Evolutionary conservation across 192 early-diverging fungal genomes (phyloP).

Genomic region (Entomortierella parvispora): DNA sequence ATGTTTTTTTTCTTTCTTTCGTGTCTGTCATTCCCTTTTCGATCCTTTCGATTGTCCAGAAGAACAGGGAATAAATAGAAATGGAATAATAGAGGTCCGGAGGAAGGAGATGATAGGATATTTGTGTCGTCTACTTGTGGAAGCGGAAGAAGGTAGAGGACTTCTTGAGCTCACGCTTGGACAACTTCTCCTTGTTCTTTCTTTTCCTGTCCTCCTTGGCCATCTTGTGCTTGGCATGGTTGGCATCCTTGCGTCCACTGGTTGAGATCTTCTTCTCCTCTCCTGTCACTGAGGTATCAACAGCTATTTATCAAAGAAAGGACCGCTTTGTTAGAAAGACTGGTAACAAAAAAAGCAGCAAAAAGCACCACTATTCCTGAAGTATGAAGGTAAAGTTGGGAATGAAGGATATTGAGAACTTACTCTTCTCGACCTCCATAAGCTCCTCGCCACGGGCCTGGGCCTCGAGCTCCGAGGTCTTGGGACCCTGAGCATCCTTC

Average conservation of each 20-base stretch:
- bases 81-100: too few species aligned
- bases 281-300: slow-evolving; percentile 24
- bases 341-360: background rate
- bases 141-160: slow-evolving; percentile 52
- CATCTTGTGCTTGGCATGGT: slow-evolving; percentile 53
- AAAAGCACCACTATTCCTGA: background rate
- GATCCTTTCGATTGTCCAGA: too few species aligned
- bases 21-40: too few species aligned
- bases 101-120: too few species aligned
- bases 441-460: slow-evolving; percentile 45
- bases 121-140: slow-evolving; percentile 51
- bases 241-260: slow-evolving; percentile 54
- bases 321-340: background rate
- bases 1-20: too few species aligned
- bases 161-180: slow-evolving; percentile 53
- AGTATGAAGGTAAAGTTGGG: background rate
- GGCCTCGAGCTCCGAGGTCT: slow-evolving; percentile 52
- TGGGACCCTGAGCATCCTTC: slow-evolving; percentile 48
- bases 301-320: background rate
- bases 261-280: slow-evolving; percentile 61
- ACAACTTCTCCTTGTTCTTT: slow-evolving; percentile 38
- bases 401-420: background rate
- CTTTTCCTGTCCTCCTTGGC: slow-evolving; percentile 55
- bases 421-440: slow-evolving; percentile 51
- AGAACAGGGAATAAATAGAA: background rate